Evolutionary conservation across 805 yeast genomes (phyloP).

Genomic region (Spathaspora hagerdaliae): DNA sequence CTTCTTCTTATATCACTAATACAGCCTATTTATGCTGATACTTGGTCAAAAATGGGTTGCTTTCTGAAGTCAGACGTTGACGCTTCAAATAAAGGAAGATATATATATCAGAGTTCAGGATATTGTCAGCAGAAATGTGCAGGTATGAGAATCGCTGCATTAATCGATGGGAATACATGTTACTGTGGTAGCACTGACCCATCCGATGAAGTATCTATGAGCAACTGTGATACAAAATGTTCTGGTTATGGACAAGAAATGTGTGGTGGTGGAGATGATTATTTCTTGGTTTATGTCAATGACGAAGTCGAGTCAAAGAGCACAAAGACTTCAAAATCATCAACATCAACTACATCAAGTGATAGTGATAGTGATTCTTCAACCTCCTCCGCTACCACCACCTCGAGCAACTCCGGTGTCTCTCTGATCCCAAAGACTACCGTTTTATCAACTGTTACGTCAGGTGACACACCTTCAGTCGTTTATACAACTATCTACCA

Average conservation of each 20-base stretch:
- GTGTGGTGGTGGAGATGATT: slow-evolving; percentile 40
- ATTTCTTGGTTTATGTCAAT: slow-evolving; percentile 27
- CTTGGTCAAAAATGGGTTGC: slow-evolving; percentile 9
- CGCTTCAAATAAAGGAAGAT: slow-evolving; percentile 38
- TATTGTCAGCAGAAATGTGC: slow-evolving; percentile 53
- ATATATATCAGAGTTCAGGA: slow-evolving; percentile 56
- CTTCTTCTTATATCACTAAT: neutral
- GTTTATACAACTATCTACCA: slow-evolving; percentile 7
- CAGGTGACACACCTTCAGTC: slow-evolving; percentile 6
- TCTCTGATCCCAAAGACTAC: slow-evolving; percentile 11
- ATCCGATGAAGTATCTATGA: slow-evolving; percentile 22
- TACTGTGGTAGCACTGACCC: slow-evolving; percentile 35
- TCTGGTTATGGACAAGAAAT: slow-evolving; percentile 33
- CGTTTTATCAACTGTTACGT: slow-evolving; percentile 15
- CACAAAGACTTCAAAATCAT: slow-evolving; percentile 3
- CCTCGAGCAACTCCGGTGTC: slow-evolving; percentile 3
- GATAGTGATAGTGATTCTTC: neutral
- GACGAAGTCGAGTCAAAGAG: slow-evolving; percentile 8
- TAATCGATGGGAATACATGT: slow-evolving; percentile 32
- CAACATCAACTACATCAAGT: slow-evolving; percentile 8
- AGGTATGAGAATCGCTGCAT: slow-evolving; percentile 34
- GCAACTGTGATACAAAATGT: slow-evolving; percentile 29
- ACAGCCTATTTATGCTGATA: slow-evolving; percentile 4
- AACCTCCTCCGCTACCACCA: slow-evolving; percentile 6
- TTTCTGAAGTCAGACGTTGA: slow-evolving; percentile 5